phyloP scores from a whole-genome alignment of 2,329 filamentous ascomycete genomes.

The Calonectria pseudoturangicola region DNA sequence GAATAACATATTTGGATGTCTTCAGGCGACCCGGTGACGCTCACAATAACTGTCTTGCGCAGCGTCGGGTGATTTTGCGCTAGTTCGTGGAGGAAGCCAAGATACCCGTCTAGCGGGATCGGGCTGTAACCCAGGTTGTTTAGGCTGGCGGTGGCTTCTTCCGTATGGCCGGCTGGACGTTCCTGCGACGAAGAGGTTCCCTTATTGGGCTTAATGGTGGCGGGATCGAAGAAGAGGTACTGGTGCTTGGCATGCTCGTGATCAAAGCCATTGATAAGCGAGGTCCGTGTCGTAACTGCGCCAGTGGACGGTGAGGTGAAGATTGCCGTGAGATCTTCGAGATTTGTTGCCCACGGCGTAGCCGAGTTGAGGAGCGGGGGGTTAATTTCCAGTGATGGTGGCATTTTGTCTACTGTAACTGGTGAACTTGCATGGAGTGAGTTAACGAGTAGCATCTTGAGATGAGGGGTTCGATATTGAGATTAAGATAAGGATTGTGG shows the following conservation, averaged over 20 bases:
- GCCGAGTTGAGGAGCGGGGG: constrained; percentile 85
- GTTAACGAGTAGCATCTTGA: not conserved
- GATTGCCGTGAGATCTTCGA: constrained; percentile 76
- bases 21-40: constrained; percentile 78
- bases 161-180: constrained; percentile 47
- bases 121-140: constrained; percentile 87
- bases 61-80: constrained; percentile 49
- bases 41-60: constrained; percentile 79
- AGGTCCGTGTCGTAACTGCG: constrained; percentile 84
- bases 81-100: constrained; percentile 72
- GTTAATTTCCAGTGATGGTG: constrained; percentile 66
- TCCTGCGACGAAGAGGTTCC: constrained; percentile 45
- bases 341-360: constrained; percentile 83
- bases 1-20: constrained; percentile 76
- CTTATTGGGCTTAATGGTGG: constrained; percentile 50
- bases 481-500: not conserved
- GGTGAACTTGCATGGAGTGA: constrained; percentile 38
- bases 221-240: constrained; percentile 78
- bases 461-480: constrained; percentile 14
- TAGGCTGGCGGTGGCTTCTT: constrained; percentile 66
- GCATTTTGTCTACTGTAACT: constrained; percentile 39
- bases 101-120: constrained; percentile 74
- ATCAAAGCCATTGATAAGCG: constrained; percentile 77
- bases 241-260: constrained; percentile 78
- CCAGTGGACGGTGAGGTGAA: constrained; percentile 79